Base-by-base conservation (phyloP, 2,329 filamentous ascomycete species). In the Knoxdaviesia capensis region DNA sequence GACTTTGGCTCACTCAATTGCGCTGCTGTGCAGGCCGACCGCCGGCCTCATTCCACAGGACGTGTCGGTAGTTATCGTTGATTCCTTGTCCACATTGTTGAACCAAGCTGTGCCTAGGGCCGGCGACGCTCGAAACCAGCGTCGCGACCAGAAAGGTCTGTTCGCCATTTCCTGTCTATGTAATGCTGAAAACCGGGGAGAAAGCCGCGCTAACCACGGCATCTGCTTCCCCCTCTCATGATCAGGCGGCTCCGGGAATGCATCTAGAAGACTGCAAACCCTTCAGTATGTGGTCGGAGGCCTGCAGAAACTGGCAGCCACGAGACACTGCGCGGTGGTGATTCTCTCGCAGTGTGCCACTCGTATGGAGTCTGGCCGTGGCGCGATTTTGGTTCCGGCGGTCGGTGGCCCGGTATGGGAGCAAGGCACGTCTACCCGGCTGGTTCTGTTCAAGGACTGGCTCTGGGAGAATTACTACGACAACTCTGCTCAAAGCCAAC, bases 371-470 rank as follows among this genome's bases (percentile, higher is more conserved):
- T 65, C 66, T 4, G 77, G 70, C 48, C 67, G 62, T 48, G 71
- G 66, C 48, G 80, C 86, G 9, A 71, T 78, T 7, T 63, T 96
- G 40, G 70, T 78, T 42, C 80, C 86, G 10, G 75, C 83, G 36
- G 67, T 94, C 47, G 79, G 79, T 44, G 77, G 80, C 9, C 67
- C 66, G 20, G 73, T 80, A 36, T 94, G 87, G 87, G 86, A 94
- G 46, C 75, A 74, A 48, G 79, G 76, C 32, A 64, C 94, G 34
- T 72, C 74, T 46, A 81, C 75, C 36, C 69, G 85, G 42, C 56
- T 94, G 46, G 78, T 80, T 29, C 58, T 94, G 33, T 93, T 90
- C 56, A 71, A 80, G 51, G 84, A 94, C 59, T 87, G 74, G 71
- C 69, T 64, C 46, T 71, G 66, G 59, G 58, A 60, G 41, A 11